phyloP scores from a whole-genome alignment of 208 protist genomes.

The Trypanosoma vivax region DNA sequence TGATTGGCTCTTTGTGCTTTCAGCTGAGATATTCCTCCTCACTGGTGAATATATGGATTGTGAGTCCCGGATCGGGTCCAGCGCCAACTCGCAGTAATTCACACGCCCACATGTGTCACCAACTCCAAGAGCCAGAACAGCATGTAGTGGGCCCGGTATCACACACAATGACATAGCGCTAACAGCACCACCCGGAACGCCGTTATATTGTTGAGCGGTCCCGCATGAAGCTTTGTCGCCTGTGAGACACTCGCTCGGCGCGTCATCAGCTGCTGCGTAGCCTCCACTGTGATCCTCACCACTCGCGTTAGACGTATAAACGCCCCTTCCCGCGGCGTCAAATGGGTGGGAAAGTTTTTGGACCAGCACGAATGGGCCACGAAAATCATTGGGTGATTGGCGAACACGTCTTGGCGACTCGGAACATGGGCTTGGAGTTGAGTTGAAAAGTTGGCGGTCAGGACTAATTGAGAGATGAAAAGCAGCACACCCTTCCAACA shows the following conservation, averaged over 20 bases:
- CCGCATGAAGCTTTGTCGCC: too few relatives aligned
- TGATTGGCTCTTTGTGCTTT: slow-evolving; percentile 16
- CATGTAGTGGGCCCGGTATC: slow-evolving; percentile 66
- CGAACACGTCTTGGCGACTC: too few relatives aligned
- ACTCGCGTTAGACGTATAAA: background rate
- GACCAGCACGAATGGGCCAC: slow-evolving; percentile 47
- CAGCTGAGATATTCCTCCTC: slow-evolving; percentile 21
- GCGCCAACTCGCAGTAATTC: slow-evolving; percentile 73
- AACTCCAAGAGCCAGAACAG: slow-evolving; percentile 60
- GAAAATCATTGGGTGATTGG: slow-evolving; percentile 5
- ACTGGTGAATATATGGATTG: slow-evolving; percentile 5
- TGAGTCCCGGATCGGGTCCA: slow-evolving; percentile 21
- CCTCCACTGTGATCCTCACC: too few relatives aligned
- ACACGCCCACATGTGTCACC: slow-evolving; percentile 80
- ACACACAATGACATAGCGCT: slow-evolving; percentile 64
- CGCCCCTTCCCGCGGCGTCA: slow-evolving; percentile 13
- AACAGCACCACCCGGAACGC: slow-evolving; percentile 43
- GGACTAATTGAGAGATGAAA: too few relatives aligned
- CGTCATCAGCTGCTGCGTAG: slow-evolving; percentile 17
- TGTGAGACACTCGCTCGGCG: slow-evolving; percentile 14
- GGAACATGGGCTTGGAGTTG: too few relatives aligned
- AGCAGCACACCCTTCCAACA: too few relatives aligned
- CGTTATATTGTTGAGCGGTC: slow-evolving; percentile 31
- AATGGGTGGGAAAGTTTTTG: slow-evolving; percentile 69
- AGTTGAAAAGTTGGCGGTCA: too few relatives aligned